Base-by-base conservation (phyloP, 768 basidiomycete genomes). In the Amanita rimosa region DNA sequence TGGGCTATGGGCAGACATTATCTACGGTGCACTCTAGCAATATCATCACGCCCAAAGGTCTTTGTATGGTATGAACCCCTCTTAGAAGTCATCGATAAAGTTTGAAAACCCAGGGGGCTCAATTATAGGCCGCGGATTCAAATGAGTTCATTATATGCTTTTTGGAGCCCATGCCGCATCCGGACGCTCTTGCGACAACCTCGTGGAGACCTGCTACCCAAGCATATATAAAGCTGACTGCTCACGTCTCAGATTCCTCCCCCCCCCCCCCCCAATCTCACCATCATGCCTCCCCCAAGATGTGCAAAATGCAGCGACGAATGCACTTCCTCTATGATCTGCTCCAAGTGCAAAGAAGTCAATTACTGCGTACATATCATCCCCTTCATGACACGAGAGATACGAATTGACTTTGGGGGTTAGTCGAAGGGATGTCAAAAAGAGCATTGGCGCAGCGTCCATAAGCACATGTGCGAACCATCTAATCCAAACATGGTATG, bases 381-480 rank as follows among this genome's bases (percentile, higher is more conserved):
- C 16, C 17, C 42, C 22, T 44, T 16, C 22, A 3, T 24, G n/a
- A 27, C n/a, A n/a, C 22, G 14, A 17, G 22, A 44, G 13, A 44
- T 4, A 3, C 10, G 16, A 14, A 19, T 35, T 46, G 19, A 35
- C 29, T 46, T 13, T n/a, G 13, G 6, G n/a, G 22, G 2, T 21
- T 46, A 46, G 44, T 19, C 27, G 11, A 46, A 46, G 34, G 44
- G 35, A 6, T 46, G 44, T 31, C 44, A 46, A 29, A 22, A 3
- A 22, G 9, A 1, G 14, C 44, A 46, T 13, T 46, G 44, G 44
- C 24, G 10, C 7, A 8, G 5, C 2, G 14, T 34, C 29, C 44
- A 46, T 11, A 46, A 24, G n/a, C 0, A 2, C n/a, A 46, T 34
- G 33, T 46, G 44, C 33, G 22, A 45, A 24, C 44, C 29, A n/a